Base-by-base conservation (phyloP, 2,329 filamentous ascomycete species). In the Fusarium sacchari region DNA sequence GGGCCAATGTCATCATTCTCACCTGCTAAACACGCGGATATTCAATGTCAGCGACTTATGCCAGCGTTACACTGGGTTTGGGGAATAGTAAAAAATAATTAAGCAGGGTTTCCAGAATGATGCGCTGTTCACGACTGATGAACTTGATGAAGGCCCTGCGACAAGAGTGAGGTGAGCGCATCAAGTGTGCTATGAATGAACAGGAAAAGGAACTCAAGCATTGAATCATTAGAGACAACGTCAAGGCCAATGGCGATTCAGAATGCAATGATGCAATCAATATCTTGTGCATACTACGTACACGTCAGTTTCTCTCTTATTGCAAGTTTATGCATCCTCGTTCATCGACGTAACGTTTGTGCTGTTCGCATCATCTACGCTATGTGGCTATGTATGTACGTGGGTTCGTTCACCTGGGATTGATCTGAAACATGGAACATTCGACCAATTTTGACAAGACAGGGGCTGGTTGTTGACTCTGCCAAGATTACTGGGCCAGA, bases 381-480 rank as follows among this genome's bases (percentile, higher is more conserved):
- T 49, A 28, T 58, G 40, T 46, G 40, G 55, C 55, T 47, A n/a
- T n/a, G n/a, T n/a, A n/a, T n/a, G n/a, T n/a, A 22, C 30, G 39
- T 17, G 32, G 10, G 40, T 11, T 58, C 40, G 28, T 58, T 59
- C 62, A 64, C 67, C 61, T 68, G 49, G 24, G 24, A 46, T 58
- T 61, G 52, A 74, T 68, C 63, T 71, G 67, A 64, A 74, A 74
- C 71, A 64, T 71, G 55, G 67, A 68, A 71, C 59, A 72, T 58
- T 36, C 50, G 69, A 60, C 47, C 44, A 44, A 43, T 58, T 56
- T 47, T 58, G 47, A 64, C 55, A 46, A 40, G 64, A 40, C 47
- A 66, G 39, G 60, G 66, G 47, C 39, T 60, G 37, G 30, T 44
- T 24, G 22, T 50, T 46, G 57, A 50, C 30, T 46, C 55, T 63